Percentiles rank a stretch among this genome's conserved stretches.
phyloP scores from a whole-genome alignment of 257 asterid genomes.

The Solanum paucissectum region DNA sequence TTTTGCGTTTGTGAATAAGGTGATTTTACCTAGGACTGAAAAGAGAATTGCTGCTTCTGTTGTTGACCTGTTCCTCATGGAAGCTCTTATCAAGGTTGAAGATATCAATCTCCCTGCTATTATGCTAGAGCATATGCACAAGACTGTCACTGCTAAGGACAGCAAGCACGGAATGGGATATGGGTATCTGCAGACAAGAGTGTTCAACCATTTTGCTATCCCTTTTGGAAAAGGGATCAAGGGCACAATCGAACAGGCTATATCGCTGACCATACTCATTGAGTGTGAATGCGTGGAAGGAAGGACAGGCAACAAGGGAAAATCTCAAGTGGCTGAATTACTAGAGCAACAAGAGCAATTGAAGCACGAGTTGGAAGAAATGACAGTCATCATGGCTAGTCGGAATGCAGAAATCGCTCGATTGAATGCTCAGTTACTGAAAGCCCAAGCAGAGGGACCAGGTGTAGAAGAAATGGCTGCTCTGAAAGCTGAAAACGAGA shows the following conservation, averaged over 20 bases:
- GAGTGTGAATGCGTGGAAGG: background rate
- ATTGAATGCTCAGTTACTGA: background rate
- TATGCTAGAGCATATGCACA: background rate
- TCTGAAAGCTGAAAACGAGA: background rate
- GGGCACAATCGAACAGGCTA: background rate
- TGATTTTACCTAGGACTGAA: background rate
- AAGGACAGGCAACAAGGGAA: background rate
- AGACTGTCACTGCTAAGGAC: background rate
- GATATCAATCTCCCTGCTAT: background rate
- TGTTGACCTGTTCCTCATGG: background rate
- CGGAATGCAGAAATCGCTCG: background rate
- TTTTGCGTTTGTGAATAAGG: background rate
- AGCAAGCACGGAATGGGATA: background rate
- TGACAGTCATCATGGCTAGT: background rate
- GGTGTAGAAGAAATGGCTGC: background rate
- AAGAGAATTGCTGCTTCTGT: background rate
- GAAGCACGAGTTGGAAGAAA: background rate
- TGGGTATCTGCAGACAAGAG: background rate
- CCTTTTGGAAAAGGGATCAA: background rate
- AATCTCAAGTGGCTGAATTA: background rate
- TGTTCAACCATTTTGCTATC: background rate
- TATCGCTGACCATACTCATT: background rate
- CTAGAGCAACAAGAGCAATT: background rate
- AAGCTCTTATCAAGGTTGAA: background rate
- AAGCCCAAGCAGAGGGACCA: background rate